A percentile compares a stretch with the other conserved stretches of the same genome.
Evolutionary conservation across 306 rosid genomes (phyloP).

Genomic region (Begonia loranthoides): DNA sequence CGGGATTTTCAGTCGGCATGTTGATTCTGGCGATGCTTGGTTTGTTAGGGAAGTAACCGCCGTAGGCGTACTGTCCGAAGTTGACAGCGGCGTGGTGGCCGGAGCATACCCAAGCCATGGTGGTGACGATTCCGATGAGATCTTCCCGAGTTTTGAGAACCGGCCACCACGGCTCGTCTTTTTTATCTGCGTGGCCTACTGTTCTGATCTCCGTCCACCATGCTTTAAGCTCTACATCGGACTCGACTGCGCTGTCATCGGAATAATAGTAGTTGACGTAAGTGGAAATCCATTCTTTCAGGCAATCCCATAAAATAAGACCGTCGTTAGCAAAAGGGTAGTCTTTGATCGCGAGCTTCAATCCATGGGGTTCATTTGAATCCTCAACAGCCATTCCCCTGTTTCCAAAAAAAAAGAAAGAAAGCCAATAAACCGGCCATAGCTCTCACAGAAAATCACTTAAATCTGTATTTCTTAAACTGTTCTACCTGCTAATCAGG

Average conservation of each 20-base stretch:
- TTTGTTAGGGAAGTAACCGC: constrained; percentile 27
- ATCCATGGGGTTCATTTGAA: constrained; percentile 20
- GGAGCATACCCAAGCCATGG: constrained; percentile 22
- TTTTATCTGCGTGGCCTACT: constrained; percentile 25
- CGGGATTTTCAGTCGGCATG: constrained; percentile 21
- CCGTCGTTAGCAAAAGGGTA: constrained; percentile 36
- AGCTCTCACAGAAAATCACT: too few species aligned
- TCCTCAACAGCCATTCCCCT: constrained; percentile 37
- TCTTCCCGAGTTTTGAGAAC: constrained; percentile 11
- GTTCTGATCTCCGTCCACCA: constrained; percentile 36
- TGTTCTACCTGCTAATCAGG: constrained; percentile 17
- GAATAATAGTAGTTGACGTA: constrained; percentile 22
- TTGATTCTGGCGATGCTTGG: constrained; percentile 24
- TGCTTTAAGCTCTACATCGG: constrained; percentile 23
- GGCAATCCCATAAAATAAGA: constrained; percentile 21
- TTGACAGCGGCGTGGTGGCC: constrained; percentile 28
- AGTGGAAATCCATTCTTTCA: constrained; percentile 21
- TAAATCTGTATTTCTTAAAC: too few species aligned
- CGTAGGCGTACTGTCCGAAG: constrained; percentile 26
- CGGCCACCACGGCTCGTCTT: constrained; percentile 37
- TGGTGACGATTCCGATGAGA: constrained; percentile 13
- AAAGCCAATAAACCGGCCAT: too few species aligned
- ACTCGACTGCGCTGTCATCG: constrained; percentile 5
- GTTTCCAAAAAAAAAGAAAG: too few species aligned
- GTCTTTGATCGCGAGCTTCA: constrained; percentile 27